These are phyloP conservation scores for Starmerella vitae DNA, from an alignment of 805 yeast genomes.

Conservation along the genomic window DNA sequence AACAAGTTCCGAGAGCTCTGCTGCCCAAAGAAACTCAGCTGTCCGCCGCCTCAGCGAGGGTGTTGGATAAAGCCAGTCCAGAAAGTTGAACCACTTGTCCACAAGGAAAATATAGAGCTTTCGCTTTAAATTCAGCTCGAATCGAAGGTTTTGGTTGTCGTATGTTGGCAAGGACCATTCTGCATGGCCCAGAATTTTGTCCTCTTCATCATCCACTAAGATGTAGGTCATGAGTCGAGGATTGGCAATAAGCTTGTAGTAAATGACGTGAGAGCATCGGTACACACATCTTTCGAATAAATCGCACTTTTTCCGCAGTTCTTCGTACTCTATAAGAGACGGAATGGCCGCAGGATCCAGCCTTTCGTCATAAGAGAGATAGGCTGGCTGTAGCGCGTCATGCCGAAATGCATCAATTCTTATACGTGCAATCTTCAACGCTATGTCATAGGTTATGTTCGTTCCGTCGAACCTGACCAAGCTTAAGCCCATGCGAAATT, in stretches of 20 bases:
- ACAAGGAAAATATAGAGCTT: neutral
- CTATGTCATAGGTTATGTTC: neutral
- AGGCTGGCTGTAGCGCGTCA: conserved; percentile 2
- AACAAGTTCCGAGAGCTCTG: neutral
- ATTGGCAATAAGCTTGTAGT: neutral
- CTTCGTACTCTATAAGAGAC: conserved; percentile 7
- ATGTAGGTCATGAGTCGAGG: neutral
- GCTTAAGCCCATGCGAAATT: neutral
- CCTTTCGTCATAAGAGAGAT: neutral
- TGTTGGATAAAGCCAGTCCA: neutral
- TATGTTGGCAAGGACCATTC: conserved; percentile 2
- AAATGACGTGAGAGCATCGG: neutral
- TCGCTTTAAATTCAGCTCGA: neutral
- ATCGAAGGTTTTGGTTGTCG: neutral
- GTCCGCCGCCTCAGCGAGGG: neutral
- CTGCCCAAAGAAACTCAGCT: conserved; percentile 4
- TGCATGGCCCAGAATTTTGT: neutral
- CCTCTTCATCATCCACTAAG: neutral
- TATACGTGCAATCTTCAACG: conserved; percentile 2
- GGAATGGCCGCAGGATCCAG: conserved; percentile 6
- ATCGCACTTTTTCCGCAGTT: neutral
- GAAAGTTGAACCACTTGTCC: neutral
- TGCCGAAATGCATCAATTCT: conserved; percentile 2
- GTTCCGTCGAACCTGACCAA: conserved; percentile 3
- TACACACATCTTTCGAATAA: conserved; percentile 1